A percentile compares a stretch with the other conserved stretches of the same genome.
Conservation (phyloP, 139 green algal genomes). For the Tetraselmis chui region DNA sequence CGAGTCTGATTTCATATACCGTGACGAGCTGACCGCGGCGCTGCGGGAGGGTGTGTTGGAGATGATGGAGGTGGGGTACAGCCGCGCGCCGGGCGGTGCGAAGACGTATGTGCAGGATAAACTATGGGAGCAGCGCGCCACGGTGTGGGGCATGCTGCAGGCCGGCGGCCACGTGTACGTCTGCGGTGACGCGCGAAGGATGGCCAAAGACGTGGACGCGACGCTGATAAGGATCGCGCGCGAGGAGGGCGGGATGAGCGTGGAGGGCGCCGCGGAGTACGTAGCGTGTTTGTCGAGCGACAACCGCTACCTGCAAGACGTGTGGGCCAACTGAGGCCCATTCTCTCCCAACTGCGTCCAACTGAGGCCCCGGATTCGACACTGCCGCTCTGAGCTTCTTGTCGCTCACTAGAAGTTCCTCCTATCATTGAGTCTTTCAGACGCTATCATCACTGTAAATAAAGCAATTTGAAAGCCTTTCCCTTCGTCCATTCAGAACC, state of each 20-base stretch:
- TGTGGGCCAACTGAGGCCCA: neutral
- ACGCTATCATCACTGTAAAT: too few species aligned
- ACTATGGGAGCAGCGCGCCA: constrained; percentile 41
- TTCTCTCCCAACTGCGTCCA: too few species aligned
- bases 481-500: too few species aligned
- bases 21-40: constrained; percentile 54
- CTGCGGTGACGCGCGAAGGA: constrained; percentile 91
- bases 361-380: too few species aligned
- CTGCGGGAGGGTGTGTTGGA: constrained; percentile 49
- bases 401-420: too few species aligned
- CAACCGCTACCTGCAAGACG: neutral
- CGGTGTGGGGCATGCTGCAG: constrained; percentile 27
- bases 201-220: constrained; percentile 93
- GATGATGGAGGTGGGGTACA: constrained; percentile 72
- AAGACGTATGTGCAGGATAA: constrained; percentile 89
- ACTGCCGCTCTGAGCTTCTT: too few species aligned
- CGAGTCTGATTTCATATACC: constrained; percentile 76
- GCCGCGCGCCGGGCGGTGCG: constrained; percentile 27
- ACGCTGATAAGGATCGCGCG: constrained; percentile 36
- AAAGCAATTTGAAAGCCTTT: too few species aligned
- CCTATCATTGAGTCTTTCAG: too few species aligned
- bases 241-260: neutral
- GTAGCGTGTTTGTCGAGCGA: constrained; percentile 2
- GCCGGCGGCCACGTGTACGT: constrained; percentile 77
- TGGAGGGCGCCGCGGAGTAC: constrained; percentile 28